Evolutionary conservation across 495 filamentous ascomycete genomes (phyloP), one percentile per base, ranked within the genome.

Genomic region (Talaromyces nanjingensis): DNA sequence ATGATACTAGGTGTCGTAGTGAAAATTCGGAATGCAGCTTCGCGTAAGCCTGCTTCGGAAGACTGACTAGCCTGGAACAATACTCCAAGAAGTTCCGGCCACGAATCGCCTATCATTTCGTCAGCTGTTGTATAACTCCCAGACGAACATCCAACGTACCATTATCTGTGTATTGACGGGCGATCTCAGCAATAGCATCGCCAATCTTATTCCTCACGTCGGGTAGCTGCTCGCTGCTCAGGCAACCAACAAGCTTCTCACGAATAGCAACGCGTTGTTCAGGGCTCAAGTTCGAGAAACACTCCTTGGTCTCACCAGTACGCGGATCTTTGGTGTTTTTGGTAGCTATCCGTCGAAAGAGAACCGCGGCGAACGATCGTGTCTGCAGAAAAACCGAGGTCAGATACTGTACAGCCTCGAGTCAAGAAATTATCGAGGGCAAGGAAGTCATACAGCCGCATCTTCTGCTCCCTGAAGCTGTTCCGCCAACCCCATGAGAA

Each of bases 1-100:
- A 99, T 98, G 68, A 99, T 92, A 20, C 91, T 91, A 18, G 96
- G 96, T 7, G 96, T 97, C 0, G 92, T 93, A 45, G 91, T 88
- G 71, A 99, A 96, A 63, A 99, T 92, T 49, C 96, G 84, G 76
- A 92, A 99, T 25, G 96, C 91, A 33, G 84, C 89, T 78, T 98
- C 94, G 24, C 96, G 87, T 72, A 93, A 87, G 64, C 86, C 89
- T 12, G 89, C 76, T 53, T 97, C 91, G 54, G 82, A 77, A 25
- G 90, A 91, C 71, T 93, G 91, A 72, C 94, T 98, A 27, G 93
- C 86, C 54, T 87, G 84, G 76, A 97, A 97, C 18, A 99, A 83
- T 29, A 88, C 86, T 16, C 85, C 84, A 16, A 98, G 84, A 25
- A 99, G 85, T 67, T 98, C 96, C 14, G 91, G 88, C 96, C 96